phyloP scores from a whole-genome alignment of 805 yeast species.

The Candida maesae region DNA sequence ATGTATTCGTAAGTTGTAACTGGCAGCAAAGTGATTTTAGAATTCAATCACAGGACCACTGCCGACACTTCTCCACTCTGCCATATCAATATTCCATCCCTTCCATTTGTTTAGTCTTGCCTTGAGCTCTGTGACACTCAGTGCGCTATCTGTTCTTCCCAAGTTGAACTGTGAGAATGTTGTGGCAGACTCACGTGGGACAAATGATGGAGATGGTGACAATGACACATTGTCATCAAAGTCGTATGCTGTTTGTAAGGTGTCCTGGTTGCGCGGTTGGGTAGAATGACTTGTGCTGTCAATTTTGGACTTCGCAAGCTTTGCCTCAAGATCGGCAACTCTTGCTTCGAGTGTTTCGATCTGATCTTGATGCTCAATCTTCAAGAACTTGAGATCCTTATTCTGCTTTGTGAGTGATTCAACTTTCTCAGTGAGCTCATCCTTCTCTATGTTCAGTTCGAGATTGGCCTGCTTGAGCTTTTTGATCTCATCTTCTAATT shows the following conservation, averaged over 20 bases:
- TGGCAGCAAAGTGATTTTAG: too few species aligned
- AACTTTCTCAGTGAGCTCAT: constrained; percentile 29
- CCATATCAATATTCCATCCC: constrained; percentile 85
- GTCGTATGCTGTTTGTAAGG: constrained; percentile 18
- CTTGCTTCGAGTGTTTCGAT: constrained; percentile 29
- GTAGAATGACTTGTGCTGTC: constrained; percentile 21
- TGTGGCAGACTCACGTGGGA: constrained; percentile 10
- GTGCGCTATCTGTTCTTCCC: constrained; percentile 24
- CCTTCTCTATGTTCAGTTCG: constrained; percentile 11
- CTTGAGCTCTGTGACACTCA: constrained; percentile 48
- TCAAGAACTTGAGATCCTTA: constrained; percentile 33
- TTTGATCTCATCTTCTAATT: constrained; percentile 20
- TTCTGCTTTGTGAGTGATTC: constrained; percentile 34
- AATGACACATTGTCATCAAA: constrained; percentile 19
- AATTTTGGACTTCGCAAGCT: constrained; percentile 22
- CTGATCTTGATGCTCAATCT: constrained; percentile 34
- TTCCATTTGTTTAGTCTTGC: constrained; percentile 68
- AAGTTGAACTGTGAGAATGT: constrained; percentile 18
- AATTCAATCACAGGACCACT: constrained; percentile 57
- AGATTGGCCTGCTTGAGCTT: constrained; percentile 33
- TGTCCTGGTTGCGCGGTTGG: constrained; percentile 3
- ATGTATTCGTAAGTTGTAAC: too few species aligned
- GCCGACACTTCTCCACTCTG: constrained; percentile 71
- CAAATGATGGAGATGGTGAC: constrained; percentile 24
- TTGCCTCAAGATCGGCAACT: constrained; percentile 25